These are phyloP conservation scores for Apiospora malaysiana DNA, from an alignment of 2,329 filamentous ascomycete genomes.

Conservation along the genomic window DNA sequence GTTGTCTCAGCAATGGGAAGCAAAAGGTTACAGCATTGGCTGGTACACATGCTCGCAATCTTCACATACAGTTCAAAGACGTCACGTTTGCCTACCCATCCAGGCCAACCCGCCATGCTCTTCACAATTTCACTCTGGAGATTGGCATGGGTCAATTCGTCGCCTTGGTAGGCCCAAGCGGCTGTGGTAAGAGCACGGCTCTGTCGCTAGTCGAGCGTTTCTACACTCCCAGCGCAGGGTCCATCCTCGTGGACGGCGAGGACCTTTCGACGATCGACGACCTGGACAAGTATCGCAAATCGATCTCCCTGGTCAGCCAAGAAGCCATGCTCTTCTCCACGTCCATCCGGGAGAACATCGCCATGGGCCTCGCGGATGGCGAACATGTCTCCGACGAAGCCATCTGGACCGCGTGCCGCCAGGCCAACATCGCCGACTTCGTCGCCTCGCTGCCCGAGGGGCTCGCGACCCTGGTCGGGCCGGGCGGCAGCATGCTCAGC, in stretches of 20 bases:
- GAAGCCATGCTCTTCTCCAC: conserved; percentile 63
- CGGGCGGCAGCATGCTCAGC: conserved; percentile 34
- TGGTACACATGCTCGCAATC: conserved; percentile 38
- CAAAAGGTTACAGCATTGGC: background rate
- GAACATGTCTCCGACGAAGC: conserved; percentile 54
- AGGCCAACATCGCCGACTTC: conserved; percentile 47
- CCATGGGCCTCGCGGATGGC: conserved; percentile 66
- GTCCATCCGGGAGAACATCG: conserved; percentile 62
- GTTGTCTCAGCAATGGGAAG: conserved; percentile 40
- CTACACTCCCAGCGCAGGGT: conserved; percentile 51
- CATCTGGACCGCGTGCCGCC: conserved; percentile 26
- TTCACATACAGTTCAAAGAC: conserved; percentile 53
- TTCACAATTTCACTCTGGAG: conserved; percentile 50
- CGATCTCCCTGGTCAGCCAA: conserved; percentile 63
- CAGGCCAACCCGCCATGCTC: conserved; percentile 46
- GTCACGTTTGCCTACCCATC: conserved; percentile 70
- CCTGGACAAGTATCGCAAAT: conserved; percentile 52
- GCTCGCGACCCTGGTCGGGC: conserved; percentile 48
- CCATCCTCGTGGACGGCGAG: conserved; percentile 56
- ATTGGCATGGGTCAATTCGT: conserved; percentile 55
- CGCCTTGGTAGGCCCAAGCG: conserved; percentile 61
- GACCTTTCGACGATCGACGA: conserved; percentile 51
- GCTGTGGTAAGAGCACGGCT: conserved; percentile 67
- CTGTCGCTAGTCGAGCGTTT: conserved; percentile 57
- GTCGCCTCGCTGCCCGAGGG: conserved; percentile 55